Evolutionary conservation across 352 stramenopile species (phyloP), one percentile per base, ranked within the genome.

Genomic region (Phytophthora ohioensis): DNA sequence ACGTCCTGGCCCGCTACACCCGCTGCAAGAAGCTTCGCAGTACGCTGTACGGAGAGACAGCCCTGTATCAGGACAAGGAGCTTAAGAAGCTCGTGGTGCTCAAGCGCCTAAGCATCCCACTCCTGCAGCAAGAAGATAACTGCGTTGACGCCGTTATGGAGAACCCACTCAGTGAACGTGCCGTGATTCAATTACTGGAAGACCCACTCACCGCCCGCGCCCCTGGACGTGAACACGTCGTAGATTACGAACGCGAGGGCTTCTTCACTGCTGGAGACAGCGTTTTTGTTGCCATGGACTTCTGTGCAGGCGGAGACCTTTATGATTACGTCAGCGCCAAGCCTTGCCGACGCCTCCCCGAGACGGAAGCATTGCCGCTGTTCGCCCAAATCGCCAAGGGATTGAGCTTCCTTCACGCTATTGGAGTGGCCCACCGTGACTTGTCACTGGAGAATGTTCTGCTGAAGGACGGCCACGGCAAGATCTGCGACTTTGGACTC

Each of bases 401-500:
- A 15, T 31, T 91, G 10, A 58, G 52, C 38, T 90, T 85, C 58
- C 69, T 91, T 3, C 84, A 91, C 61, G 53, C 49, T 2, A 54
- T 86, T 17, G 76, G 73, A 45, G 71, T 90, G 5, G 81, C 81
- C 10, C 83, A 91, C 58, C 79, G 81, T 4, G 83, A 91, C 36
- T 34, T 91, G 13, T 90, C 79, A 11, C 74, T 88, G 6, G 84
- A 91, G 64, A 91, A 91, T 53, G 69, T 91, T 31, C 57, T 91
- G 52, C 64, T 91, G 1, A 79, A 87, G 10, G 45, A 67, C 53
- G 69, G 70, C 21, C 39, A 62, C 5, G 78, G 73, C 48, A 90
- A 84, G 69, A 79, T 93, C 45, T 91, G 83, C 52, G 82, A 91
- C 69, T 93, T 93, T 73, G 85, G 83, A 0, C 61, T 91, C 9